Percentiles rank a stretch among this genome's conserved stretches.
phyloP scores from a whole-genome alignment of 495 filamentous ascomycete genomes.

The Xeromyces bisporus region DNA sequence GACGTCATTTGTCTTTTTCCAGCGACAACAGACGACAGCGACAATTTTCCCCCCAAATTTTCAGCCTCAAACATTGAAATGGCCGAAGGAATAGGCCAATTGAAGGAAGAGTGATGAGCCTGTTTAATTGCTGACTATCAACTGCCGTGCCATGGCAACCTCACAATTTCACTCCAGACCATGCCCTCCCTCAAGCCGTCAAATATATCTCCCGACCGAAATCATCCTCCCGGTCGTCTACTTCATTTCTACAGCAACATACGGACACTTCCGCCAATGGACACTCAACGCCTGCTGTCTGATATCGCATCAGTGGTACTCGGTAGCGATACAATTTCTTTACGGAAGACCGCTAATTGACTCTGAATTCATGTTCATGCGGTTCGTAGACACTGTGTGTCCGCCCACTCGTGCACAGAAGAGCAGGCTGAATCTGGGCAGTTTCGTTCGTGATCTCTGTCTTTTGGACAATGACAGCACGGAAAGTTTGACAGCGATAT shows the following conservation, averaged over 20 bases:
- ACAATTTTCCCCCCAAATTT: too few species aligned
- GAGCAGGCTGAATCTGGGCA: constrained; percentile 35
- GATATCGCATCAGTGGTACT: constrained; percentile 50
- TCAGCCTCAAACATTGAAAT: too few species aligned
- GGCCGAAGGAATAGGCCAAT: too few species aligned
- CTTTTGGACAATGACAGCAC: constrained; percentile 47
- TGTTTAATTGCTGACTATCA: too few species aligned
- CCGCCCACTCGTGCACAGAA: constrained; percentile 41
- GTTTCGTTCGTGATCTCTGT: constrained; percentile 41
- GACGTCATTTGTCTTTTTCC: too few species aligned
- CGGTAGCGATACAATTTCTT: constrained; percentile 33
- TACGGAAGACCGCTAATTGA: constrained; percentile 35
- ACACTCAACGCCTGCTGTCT: constrained; percentile 38
- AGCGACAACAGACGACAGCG: too few species aligned
- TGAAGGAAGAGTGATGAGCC: too few species aligned
- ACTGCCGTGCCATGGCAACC: too few species aligned
- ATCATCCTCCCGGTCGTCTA: constrained; percentile 33
- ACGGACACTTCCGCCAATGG: constrained; percentile 15
- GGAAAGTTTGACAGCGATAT: constrained; percentile 44
- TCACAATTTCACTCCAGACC: too few species aligned
- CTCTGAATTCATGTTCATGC: constrained; percentile 34
- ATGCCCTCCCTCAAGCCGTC: constrained; percentile 6
- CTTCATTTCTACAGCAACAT: constrained; percentile 11
- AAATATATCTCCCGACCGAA: constrained; percentile 29
- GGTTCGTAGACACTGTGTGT: constrained; percentile 43